Evolutionary conservation across 345 rosid genomes (phyloP).

Genomic region (Pistacia vera): DNA sequence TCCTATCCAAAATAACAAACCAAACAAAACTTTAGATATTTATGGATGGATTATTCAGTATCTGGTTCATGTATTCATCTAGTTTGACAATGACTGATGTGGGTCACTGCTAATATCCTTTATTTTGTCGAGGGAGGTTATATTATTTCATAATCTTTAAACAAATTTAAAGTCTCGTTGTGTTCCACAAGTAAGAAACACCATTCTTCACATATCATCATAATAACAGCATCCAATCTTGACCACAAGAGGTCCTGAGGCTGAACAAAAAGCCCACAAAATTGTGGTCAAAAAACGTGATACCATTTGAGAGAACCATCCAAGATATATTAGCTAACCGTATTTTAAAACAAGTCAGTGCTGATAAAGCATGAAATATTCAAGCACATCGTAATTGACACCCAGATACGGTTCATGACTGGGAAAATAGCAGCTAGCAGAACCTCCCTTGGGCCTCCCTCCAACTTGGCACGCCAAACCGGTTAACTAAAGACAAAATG

Average conservation of each 20-base stretch:
- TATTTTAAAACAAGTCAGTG: too few species aligned
- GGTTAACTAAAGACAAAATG: background rate
- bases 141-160: too few species aligned
- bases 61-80: too few species aligned
- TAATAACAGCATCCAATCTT: background rate
- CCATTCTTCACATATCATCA: background rate
- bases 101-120: too few species aligned
- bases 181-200: slow-evolving; percentile 19
- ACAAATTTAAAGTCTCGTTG: background rate
- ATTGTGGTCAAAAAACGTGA: slow-evolving; percentile 29
- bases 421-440: background rate
- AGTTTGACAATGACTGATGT: too few species aligned
- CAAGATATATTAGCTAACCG: too few species aligned
- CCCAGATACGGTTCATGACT: background rate
- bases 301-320: slow-evolving; percentile 1
- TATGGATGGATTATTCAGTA: too few species aligned
- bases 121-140: too few species aligned
- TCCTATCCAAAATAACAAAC: too few species aligned
- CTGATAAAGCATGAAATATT: too few species aligned
- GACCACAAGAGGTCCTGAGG: slow-evolving; percentile 26
- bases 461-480: background rate
- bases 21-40: too few species aligned
- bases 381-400: background rate
- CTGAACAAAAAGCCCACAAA: slow-evolving; percentile 16
- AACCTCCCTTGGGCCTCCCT: too few species aligned